Percentiles rank a stretch among this genome's conserved stretches.
phyloP scores from a whole-genome alignment of 805 yeast genomes.

The Myxozyma neotropica region DNA sequence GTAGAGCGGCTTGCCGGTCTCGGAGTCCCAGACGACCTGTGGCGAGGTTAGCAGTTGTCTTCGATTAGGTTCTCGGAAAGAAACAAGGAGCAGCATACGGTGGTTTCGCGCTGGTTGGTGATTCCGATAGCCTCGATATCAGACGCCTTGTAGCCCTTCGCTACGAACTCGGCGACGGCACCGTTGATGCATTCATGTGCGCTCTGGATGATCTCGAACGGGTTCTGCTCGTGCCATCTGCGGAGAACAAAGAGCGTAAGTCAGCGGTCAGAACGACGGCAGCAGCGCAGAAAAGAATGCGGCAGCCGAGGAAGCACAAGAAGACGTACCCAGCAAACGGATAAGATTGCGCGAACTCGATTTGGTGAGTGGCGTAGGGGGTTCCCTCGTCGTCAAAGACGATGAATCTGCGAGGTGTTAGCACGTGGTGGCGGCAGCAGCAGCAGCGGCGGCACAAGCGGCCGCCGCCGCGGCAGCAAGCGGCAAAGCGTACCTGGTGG shows the following conservation, averaged over 20 bases:
- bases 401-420: constrained; percentile 58
- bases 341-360: constrained; percentile 64
- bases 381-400: constrained; percentile 71
- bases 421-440: too few relatives aligned
- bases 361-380: constrained; percentile 86
- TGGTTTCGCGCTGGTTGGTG: constrained; percentile 95
- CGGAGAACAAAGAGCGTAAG: constrained; percentile 40
- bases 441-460: too few relatives aligned
- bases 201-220: constrained; percentile 75
- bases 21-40: constrained; percentile 69
- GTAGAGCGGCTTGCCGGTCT: constrained; percentile 78
- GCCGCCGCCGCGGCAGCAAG: too few relatives aligned
- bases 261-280: not conserved
- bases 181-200: constrained; percentile 70
- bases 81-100: constrained; percentile 47
- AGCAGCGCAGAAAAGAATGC: not conserved
- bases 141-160: constrained; percentile 40
- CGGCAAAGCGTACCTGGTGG: constrained; percentile 23
- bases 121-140: constrained; percentile 77
- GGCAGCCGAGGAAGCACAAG: too few relatives aligned
- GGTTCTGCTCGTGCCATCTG: constrained; percentile 95
- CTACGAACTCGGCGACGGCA: constrained; percentile 42
- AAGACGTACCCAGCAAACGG: constrained; percentile 48
- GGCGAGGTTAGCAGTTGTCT: not conserved
- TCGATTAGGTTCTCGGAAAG: too few relatives aligned